A percentile compares a stretch with the other conserved stretches of the same genome.
These are phyloP conservation scores for Cryomyces minteri DNA, from an alignment of 495 filamentous ascomycete species.

Conservation along the genomic window DNA sequence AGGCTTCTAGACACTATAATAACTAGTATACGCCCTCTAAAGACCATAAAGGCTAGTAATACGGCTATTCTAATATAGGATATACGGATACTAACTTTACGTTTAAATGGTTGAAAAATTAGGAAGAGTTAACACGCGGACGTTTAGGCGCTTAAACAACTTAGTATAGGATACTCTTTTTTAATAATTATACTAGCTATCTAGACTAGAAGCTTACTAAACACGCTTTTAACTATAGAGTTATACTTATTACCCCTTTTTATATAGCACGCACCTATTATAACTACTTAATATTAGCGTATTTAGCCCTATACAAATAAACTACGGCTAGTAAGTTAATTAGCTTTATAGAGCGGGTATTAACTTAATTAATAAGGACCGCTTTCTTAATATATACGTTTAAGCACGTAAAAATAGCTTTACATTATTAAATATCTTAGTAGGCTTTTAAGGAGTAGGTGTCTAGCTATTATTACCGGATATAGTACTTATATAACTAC, in stretches of 20 bases:
- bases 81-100: background rate
- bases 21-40: background rate
- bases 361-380: constrained; percentile 6
- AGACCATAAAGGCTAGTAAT: background rate
- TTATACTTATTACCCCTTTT: constrained; percentile 8
- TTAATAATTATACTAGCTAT: constrained; percentile 14
- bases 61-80: background rate
- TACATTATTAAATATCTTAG: constrained; percentile 4
- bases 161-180: background rate
- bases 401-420: constrained; percentile 1
- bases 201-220: constrained; percentile 10
- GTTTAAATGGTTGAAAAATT: background rate
- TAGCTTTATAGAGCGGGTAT: constrained; percentile 1
- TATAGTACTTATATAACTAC: too few relatives aligned
- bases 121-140: too few relatives aligned
- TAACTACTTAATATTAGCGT: constrained; percentile 12
- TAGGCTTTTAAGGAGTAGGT: too few relatives aligned
- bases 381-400: constrained; percentile 8
- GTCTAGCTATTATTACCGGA: too few relatives aligned
- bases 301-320: constrained; percentile 7
- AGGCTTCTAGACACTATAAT: background rate
- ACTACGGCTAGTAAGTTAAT: constrained; percentile 6
- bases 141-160: background rate
- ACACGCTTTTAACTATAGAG: constrained; percentile 1
- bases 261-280: constrained; percentile 11